Conservation (phyloP, 2,329 filamentous ascomycete species). For the Colletotrichum somersetense region DNA sequence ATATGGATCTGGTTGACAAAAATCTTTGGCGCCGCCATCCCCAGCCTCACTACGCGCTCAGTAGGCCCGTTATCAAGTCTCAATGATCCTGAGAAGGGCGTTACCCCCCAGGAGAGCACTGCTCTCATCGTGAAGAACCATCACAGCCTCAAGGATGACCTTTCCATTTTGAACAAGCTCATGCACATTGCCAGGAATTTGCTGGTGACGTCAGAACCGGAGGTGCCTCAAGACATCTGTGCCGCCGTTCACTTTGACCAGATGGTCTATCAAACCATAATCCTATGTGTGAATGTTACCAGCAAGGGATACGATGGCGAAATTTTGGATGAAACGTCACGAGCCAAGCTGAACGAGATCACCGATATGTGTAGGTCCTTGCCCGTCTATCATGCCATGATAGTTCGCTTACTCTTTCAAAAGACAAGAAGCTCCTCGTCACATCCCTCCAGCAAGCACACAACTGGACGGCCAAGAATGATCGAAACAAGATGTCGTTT, state of each 20-base stretch:
- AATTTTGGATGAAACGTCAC: constrained; percentile 68
- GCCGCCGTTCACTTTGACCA: constrained; percentile 74
- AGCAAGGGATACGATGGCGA: constrained; percentile 77
- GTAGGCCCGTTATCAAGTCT: constrained; percentile 67
- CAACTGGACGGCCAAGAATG: constrained; percentile 78
- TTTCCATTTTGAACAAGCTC: constrained; percentile 74
- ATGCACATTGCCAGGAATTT: constrained; percentile 76
- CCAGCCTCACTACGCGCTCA: constrained; percentile 70
- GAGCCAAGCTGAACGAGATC: constrained; percentile 71
- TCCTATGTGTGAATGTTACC: constrained; percentile 75
- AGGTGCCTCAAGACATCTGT: constrained; percentile 75
- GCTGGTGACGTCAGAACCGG: constrained; percentile 73
- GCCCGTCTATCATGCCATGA: not conserved
- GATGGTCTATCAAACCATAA: constrained; percentile 74
- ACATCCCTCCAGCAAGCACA: constrained; percentile 76
- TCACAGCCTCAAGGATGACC: constrained; percentile 69
- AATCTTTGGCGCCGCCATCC: constrained; percentile 72
- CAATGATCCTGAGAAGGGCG: constrained; percentile 66
- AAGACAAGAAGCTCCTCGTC: constrained; percentile 77
- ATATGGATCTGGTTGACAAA: constrained; percentile 75
- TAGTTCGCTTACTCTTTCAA: constrained; percentile 42
- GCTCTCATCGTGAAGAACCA: constrained; percentile 74
- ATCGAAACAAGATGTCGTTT: constrained; percentile 77
- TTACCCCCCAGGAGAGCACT: constrained; percentile 73
- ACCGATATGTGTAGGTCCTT: constrained; percentile 70